phyloP scores from a whole-genome alignment of 139 green algal species.

The Micractinium sp. region DNA sequence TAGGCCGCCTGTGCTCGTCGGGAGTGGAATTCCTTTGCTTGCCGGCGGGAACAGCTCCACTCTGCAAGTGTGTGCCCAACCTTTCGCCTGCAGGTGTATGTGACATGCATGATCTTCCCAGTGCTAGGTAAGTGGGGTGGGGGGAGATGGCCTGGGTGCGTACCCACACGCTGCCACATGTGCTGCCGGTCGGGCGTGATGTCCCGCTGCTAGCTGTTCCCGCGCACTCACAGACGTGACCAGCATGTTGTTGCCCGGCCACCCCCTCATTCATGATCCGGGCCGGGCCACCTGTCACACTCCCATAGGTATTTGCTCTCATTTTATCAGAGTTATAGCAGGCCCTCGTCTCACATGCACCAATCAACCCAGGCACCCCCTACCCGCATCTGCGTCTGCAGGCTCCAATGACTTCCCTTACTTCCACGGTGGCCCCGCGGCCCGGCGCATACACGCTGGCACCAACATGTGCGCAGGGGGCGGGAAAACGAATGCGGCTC shows the following conservation, averaged over 20 bases:
- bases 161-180: not conserved
- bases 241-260: too few relatives aligned
- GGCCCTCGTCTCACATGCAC: not conserved
- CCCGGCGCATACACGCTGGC: not conserved
- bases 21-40: not conserved
- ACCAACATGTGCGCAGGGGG: constrained; percentile 18
- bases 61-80: too few relatives aligned
- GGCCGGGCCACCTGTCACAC: too few relatives aligned
- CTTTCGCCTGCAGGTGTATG: constrained; percentile 33
- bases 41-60: not conserved
- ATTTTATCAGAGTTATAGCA: too few relatives aligned
- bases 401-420: constrained; percentile 46
- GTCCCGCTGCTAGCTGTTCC: not conserved
- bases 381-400: not conserved
- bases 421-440: constrained; percentile 25
- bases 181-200: not conserved
- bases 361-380: not conserved
- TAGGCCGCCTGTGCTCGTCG: too few relatives aligned
- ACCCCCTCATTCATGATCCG: not conserved
- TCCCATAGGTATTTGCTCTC: not conserved
- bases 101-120: constrained; percentile 60
- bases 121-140: constrained; percentile 33
- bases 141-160: not conserved
- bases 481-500: too few relatives aligned
- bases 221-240: not conserved